These are phyloP conservation scores for Pythium phragmiticola DNA, from an alignment of 352 stramenopile genomes.

Conservation along the genomic window DNA sequence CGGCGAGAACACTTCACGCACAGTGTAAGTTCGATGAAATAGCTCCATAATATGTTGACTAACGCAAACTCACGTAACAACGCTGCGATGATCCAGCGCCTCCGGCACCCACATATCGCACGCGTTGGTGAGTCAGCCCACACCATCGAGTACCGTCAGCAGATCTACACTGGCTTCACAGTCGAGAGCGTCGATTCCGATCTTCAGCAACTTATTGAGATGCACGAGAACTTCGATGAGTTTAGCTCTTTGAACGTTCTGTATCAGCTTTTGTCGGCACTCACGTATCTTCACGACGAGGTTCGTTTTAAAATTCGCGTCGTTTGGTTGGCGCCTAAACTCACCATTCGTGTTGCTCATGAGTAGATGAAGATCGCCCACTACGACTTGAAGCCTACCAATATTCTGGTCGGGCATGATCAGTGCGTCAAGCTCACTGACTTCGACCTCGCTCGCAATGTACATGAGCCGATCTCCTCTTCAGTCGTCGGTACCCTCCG, in stretches of 20 bases:
- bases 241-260: slow-evolving; percentile 59
- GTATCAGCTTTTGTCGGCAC: slow-evolving; percentile 56
- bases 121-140: slow-evolving; percentile 55
- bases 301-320: slow-evolving; percentile 25
- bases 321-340: not conserved
- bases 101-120: slow-evolving; percentile 72
- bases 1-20: slow-evolving; percentile 70
- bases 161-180: slow-evolving; percentile 77
- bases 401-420: slow-evolving; percentile 93
- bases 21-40: slow-evolving; percentile 39
- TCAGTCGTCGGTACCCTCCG: slow-evolving; percentile 71
- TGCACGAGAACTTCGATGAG: slow-evolving; percentile 64
- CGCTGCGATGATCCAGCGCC: slow-evolving; percentile 34
- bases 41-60: not conserved
- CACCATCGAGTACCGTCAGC: slow-evolving; percentile 64
- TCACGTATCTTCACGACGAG: slow-evolving; percentile 75
- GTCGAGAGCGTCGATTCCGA: slow-evolving; percentile 69
- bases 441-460: slow-evolving; percentile 83
- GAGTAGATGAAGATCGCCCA: slow-evolving; percentile 73
- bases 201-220: slow-evolving; percentile 75
- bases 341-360: not conserved
- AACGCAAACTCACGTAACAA: not conserved
- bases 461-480: slow-evolving; percentile 51
- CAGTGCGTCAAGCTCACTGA: slow-evolving; percentile 90
- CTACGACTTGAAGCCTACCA: slow-evolving; percentile 97